Percentiles rank a stretch among this genome's conserved stretches.
Conservation (phyloP, 805 yeast species). For the Brettanomyces bruxellensis region DNA sequence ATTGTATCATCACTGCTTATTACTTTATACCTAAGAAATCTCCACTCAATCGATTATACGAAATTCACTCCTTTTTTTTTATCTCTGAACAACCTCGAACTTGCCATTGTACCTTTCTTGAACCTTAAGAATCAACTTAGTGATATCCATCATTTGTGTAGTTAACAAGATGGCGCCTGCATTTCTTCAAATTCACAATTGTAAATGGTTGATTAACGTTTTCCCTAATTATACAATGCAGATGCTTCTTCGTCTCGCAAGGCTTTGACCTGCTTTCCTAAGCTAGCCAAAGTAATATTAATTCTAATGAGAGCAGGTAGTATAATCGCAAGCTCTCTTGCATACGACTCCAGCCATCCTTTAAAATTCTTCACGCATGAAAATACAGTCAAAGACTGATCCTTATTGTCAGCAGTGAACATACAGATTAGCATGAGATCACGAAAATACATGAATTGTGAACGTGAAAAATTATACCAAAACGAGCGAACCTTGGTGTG, state of each 20-base stretch:
- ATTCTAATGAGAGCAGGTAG: constrained; percentile 5
- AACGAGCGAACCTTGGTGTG: constrained; percentile 3
- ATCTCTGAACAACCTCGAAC: too few relatives aligned
- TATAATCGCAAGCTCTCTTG: constrained; percentile 4
- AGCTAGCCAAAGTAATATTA: constrained; percentile 6
- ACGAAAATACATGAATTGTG: constrained; percentile 5
- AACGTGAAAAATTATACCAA: constrained; percentile 7
- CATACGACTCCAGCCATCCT: constrained; percentile 6
- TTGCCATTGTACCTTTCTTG: too few relatives aligned
- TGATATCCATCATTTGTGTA: too few relatives aligned
- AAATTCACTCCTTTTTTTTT: too few relatives aligned
- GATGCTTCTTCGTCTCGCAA: constrained; percentile 3
- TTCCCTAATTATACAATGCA: neutral
- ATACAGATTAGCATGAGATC: constrained; percentile 5
- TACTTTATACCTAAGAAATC: too few relatives aligned
- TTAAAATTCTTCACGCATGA: constrained; percentile 3
- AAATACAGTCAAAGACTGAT: constrained; percentile 4
- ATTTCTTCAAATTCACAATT: too few relatives aligned
- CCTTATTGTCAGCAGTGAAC: constrained; percentile 5
- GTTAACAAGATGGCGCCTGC: too few relatives aligned
- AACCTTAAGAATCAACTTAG: too few relatives aligned
- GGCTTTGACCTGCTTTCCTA: constrained; percentile 5
- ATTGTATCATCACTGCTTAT: too few relatives aligned
- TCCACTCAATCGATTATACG: too few relatives aligned
- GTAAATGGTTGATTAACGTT: too few relatives aligned